A percentile compares a stretch with the other conserved stretches of the same genome.
Evolutionary conservation across 2,329 filamentous ascomycete genomes (phyloP).

Genomic region (Ophiocordyceps camponoti-rufipedis): DNA sequence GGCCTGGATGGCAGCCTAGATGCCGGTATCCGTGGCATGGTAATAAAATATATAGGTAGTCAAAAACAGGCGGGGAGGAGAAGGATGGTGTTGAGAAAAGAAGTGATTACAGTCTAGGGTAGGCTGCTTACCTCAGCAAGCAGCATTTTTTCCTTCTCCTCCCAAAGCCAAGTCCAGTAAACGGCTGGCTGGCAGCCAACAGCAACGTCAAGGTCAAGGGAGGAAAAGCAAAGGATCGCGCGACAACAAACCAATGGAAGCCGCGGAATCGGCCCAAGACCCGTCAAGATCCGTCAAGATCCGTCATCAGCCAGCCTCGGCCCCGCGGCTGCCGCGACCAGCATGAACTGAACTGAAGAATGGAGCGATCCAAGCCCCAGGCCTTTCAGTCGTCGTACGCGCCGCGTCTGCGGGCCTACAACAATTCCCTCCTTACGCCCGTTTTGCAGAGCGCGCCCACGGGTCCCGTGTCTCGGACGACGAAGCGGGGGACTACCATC

Average conservation of each 20-base stretch:
- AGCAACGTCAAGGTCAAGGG: not conserved
- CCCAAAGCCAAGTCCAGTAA: not conserved
- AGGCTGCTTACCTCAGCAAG: not conserved
- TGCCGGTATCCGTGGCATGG: not conserved
- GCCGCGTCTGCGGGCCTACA: constrained; percentile 74
- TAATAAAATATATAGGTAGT: not conserved
- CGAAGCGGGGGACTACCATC: constrained; percentile 87
- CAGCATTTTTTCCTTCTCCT: not conserved
- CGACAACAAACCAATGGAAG: no score
- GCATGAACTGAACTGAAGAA: not conserved
- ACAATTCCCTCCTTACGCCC: constrained; percentile 79
- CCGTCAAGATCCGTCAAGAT: no score
- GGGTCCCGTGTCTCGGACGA: constrained; percentile 60
- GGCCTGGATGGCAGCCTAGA: no score
- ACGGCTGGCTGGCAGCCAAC: not conserved
- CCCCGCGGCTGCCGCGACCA: no score
- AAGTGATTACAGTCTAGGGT: not conserved
- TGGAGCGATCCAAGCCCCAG: constrained; percentile 47
- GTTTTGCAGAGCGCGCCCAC: constrained; percentile 53
- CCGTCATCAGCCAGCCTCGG: no score
- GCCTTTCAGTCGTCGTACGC: constrained; percentile 85
- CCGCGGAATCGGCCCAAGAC: no score
- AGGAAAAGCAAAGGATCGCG: not conserved
- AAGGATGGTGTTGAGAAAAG: not conserved
- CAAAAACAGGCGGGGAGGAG: no score